These are phyloP conservation scores for Cyberlindnera mississippiensis DNA, from an alignment of 805 yeast genomes.

Conservation along the genomic window DNA sequence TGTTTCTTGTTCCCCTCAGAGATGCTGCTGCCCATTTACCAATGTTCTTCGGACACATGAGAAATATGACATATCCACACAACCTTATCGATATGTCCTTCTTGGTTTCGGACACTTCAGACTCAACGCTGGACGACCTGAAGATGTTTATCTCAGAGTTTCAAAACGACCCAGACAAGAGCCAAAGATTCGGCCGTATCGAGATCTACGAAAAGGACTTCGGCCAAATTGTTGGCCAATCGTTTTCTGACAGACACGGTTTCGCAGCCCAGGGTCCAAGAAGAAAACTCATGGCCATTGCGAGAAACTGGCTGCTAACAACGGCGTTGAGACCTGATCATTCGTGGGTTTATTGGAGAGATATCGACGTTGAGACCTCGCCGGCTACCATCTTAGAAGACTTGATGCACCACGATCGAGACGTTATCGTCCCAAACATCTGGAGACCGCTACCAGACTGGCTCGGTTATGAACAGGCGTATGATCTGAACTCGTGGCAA, in stretches of 20 bases:
- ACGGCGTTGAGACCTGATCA: conserved; percentile 89
- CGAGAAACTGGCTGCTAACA: conserved; percentile 89
- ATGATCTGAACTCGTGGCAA: conserved; percentile 82
- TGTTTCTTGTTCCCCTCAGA: conserved; percentile 85
- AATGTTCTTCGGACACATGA: conserved; percentile 82
- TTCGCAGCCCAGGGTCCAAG: conserved; percentile 95
- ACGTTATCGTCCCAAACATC: conserved; percentile 91
- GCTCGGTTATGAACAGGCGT: conserved; percentile 81
- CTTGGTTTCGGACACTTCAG: conserved; percentile 85
- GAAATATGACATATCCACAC: conserved; percentile 81
- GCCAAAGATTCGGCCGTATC: conserved; percentile 73
- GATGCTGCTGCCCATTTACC: conserved; percentile 90
- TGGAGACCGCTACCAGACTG: conserved; percentile 90
- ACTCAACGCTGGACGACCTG: conserved; percentile 74
- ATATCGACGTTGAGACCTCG: conserved; percentile 92
- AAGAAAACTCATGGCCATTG: conserved; percentile 91
- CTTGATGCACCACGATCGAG: conserved; percentile 85
- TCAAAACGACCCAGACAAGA: conserved; percentile 60
- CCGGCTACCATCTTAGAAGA: conserved; percentile 86
- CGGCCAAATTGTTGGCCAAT: conserved; percentile 91
- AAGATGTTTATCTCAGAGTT: conserved; percentile 51
- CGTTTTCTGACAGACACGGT: conserved; percentile 90
- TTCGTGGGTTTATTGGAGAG: conserved; percentile 96
- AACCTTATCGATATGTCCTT: conserved; percentile 78
- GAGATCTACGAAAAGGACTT: conserved; percentile 90